Evolutionary conservation across 768 basidiomycete genomes (phyloP).

Genomic region (Cytidiella melzeri): DNA sequence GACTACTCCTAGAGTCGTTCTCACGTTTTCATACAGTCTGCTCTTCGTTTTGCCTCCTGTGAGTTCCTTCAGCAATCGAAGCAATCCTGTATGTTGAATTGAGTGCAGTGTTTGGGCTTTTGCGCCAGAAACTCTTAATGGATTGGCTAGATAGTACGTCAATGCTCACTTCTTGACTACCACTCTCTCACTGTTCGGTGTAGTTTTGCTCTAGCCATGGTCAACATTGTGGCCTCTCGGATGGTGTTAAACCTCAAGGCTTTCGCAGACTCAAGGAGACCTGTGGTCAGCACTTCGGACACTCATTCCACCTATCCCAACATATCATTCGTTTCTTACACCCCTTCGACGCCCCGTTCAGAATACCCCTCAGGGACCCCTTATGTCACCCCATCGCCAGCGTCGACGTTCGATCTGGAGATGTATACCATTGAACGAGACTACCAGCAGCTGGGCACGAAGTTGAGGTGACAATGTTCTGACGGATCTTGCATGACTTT

Average conservation of each 20-base stretch:
- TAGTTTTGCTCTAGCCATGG: conserved; percentile 25
- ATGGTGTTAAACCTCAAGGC: conserved; percentile 24
- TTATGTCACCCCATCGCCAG: background rate
- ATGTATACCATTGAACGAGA: conserved; percentile 23
- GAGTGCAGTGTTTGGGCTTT: conserved; percentile 21
- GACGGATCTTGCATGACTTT: background rate
- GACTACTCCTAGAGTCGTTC: background rate
- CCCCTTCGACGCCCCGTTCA: background rate
- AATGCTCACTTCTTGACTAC: background rate
- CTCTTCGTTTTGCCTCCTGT: conserved; percentile 22
- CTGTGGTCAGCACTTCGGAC: background rate
- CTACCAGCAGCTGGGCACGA: conserved; percentile 22
- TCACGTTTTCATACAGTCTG: conserved; percentile 12
- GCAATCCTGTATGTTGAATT: background rate
- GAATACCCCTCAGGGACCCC: background rate
- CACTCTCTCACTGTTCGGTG: background rate
- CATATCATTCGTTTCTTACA: background rate
- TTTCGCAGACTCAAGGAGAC: conserved; percentile 13
- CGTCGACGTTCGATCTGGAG: conserved; percentile 18
- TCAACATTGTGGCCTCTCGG: conserved; percentile 22
- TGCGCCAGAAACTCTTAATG: conserved; percentile 19
- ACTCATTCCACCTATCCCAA: background rate
- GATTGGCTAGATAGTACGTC: conserved; percentile 24
- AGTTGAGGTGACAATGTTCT: background rate
- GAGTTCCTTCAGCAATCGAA: background rate